Evolutionary conservation across 352 stramenopile genomes (phyloP).

Genomic region (Thalassiosira sp.): DNA sequence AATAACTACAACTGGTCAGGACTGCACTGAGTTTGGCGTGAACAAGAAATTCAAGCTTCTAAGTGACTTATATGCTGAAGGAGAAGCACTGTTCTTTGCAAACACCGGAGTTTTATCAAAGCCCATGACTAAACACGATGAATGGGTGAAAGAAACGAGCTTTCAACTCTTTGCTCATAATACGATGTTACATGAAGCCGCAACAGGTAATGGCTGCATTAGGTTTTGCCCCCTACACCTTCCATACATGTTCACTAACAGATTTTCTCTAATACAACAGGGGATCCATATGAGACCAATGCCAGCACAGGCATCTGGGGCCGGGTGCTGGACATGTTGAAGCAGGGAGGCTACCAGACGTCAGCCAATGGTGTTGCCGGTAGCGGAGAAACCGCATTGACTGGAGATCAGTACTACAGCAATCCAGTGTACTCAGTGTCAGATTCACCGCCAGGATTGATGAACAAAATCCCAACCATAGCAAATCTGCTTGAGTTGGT

Average conservation of each 20-base stretch:
- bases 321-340: conserved; percentile 26
- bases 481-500: conserved; percentile 62
- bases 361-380: conserved; percentile 14
- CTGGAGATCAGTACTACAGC: conserved; percentile 2
- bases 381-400: conserved; percentile 1
- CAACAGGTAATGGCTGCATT: no score
- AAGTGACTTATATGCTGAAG: conserved; percentile 54
- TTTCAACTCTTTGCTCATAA: conserved; percentile 65
- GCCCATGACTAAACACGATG: conserved; percentile 47
- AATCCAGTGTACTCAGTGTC: conserved; percentile 9
- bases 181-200: no score
- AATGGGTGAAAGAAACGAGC: conserved; percentile 23
- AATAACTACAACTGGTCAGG: conserved; percentile 34
- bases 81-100: conserved; percentile 47
- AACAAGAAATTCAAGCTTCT: conserved; percentile 47
- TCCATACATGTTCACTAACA: no score
- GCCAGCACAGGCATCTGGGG: conserved; percentile 18
- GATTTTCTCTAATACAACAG: not conserved
- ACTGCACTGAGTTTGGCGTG: conserved; percentile 67
- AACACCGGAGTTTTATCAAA: conserved; percentile 59
- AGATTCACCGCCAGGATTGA: not conserved
- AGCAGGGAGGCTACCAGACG: conserved; percentile 16
- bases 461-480: conserved; percentile 37
- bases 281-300: not conserved
- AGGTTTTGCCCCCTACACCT: no score